Evolutionary conservation across 2,329 filamentous ascomycete species (phyloP).

Genomic region (Talaromyces sp.): DNA sequence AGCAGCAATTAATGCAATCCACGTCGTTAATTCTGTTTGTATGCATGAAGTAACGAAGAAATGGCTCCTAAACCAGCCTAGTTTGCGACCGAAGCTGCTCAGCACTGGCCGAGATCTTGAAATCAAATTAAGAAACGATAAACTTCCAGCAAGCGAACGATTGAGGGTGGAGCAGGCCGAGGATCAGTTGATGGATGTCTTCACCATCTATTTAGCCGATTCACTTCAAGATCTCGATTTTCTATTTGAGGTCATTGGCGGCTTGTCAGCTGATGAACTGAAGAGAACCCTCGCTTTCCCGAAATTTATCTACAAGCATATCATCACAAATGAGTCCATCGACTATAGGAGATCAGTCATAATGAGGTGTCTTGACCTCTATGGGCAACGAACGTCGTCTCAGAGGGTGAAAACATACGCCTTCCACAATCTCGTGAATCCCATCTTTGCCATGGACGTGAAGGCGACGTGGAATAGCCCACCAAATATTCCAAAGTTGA

Average conservation of each 20-base stretch:
- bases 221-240: constrained; percentile 73
- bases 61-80: constrained; percentile 58
- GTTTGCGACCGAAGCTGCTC: constrained; percentile 56
- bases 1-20: constrained; percentile 80
- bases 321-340: constrained; percentile 78
- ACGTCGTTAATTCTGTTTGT: constrained; percentile 74
- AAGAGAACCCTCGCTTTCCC: constrained; percentile 70
- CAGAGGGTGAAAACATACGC: constrained; percentile 92
- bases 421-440: constrained; percentile 88
- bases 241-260: constrained; percentile 78
- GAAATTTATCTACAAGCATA: constrained; percentile 74
- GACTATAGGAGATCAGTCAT: constrained; percentile 81
- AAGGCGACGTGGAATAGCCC: constrained; percentile 68
- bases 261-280: constrained; percentile 76
- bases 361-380: constrained; percentile 80
- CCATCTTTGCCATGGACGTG: constrained; percentile 93
- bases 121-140: constrained; percentile 63
- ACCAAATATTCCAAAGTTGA: constrained; percentile 61
- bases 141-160: constrained; percentile 65
- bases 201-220: constrained; percentile 72
- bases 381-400: constrained; percentile 68
- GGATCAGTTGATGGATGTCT: constrained; percentile 79
- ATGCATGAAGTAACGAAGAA: constrained; percentile 58
- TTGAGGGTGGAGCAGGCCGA: constrained; percentile 83
- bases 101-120: constrained; percentile 73